Evolutionary conservation across 495 filamentous ascomycete species (phyloP).

Genomic region (Cercophora scortea): DNA sequence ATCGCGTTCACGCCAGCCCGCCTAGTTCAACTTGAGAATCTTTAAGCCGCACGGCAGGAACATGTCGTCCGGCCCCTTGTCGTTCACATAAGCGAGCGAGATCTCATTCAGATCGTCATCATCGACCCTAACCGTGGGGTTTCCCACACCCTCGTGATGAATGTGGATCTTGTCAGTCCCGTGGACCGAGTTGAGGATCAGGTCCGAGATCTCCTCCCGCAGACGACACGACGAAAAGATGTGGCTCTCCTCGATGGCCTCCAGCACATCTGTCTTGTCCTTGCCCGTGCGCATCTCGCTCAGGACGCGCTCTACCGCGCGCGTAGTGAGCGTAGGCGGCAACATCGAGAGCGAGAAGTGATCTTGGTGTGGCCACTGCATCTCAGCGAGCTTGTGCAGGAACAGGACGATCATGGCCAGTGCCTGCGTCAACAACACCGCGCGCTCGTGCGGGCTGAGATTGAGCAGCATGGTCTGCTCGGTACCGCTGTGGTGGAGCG

Average conservation of each 20-base stretch:
- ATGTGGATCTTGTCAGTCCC: constrained; percentile 3
- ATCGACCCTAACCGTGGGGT: constrained; percentile 5
- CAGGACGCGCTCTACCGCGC: constrained; percentile 7
- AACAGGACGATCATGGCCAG: constrained; percentile 16
- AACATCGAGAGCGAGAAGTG: not conserved
- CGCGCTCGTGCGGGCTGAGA: constrained; percentile 24
- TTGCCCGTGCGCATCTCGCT: constrained; percentile 3
- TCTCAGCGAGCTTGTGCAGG: constrained; percentile 19
- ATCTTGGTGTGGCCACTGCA: constrained; percentile 16
- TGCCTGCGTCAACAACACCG: constrained; percentile 17
- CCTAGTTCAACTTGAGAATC: constrained; percentile 19
- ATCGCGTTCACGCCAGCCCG: not conserved
- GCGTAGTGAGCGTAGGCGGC: not conserved
- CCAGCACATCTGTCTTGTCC: constrained; percentile 11
- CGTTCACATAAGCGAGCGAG: constrained; percentile 20
- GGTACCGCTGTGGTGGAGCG: constrained; percentile 9
- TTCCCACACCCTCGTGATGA: not conserved
- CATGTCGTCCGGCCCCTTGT: constrained; percentile 15
- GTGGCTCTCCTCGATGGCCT: constrained; percentile 13
- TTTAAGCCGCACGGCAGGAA: constrained; percentile 20
- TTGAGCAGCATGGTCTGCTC: constrained; percentile 11
- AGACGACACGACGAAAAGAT: constrained; percentile 18
- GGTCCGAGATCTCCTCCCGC: constrained; percentile 11
- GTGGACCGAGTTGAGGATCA: constrained; percentile 15
- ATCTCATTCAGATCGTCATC: constrained; percentile 19